Percentiles rank a stretch among this genome's conserved stretches.
These are phyloP conservation scores for Artomyces pyxidatus DNA, from an alignment of 768 basidiomycete genomes.

Conservation along the genomic window DNA sequence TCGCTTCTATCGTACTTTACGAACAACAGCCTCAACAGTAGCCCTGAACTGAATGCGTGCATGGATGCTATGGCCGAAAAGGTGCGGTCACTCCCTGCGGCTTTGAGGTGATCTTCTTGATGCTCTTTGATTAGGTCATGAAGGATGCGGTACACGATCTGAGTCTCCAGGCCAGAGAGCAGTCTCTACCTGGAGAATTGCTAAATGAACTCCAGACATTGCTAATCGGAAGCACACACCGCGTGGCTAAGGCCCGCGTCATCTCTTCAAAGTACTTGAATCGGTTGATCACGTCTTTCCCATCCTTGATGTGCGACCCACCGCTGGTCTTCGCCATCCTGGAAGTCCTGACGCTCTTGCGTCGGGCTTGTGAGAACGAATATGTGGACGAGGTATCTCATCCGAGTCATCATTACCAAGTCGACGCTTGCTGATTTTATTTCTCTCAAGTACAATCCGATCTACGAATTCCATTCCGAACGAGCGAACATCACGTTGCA, in stretches of 20 bases:
- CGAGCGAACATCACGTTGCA: slow-evolving; percentile 67
- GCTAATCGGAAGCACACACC: slow-evolving; percentile 73
- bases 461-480: slow-evolving; percentile 76
- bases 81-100: slow-evolving; percentile 30
- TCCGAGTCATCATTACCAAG: too few species aligned
- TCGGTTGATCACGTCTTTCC: slow-evolving; percentile 82
- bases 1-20: slow-evolving; percentile 82
- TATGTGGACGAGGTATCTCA: slow-evolving; percentile 80
- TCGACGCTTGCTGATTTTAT: too few species aligned
- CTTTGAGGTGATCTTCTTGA: background rate
- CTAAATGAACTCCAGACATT: slow-evolving; percentile 70
- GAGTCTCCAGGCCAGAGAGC: slow-evolving; percentile 67
- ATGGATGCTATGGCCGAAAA: slow-evolving; percentile 87
- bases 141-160: slow-evolving; percentile 65
- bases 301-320: slow-evolving; percentile 89
- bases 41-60: slow-evolving; percentile 55
- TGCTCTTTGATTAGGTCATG: slow-evolving; percentile 50
- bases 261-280: slow-evolving; percentile 79
- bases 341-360: slow-evolving; percentile 84
- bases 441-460: slow-evolving; percentile 71
- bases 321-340: slow-evolving; percentile 82
- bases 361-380: slow-evolving; percentile 85
- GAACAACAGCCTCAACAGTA: slow-evolving; percentile 76
- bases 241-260: slow-evolving; percentile 72
- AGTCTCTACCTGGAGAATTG: slow-evolving; percentile 62